These are phyloP conservation scores for Paulownia fortunei DNA, from an alignment of 257 asterid genomes.

Conservation along the genomic window DNA sequence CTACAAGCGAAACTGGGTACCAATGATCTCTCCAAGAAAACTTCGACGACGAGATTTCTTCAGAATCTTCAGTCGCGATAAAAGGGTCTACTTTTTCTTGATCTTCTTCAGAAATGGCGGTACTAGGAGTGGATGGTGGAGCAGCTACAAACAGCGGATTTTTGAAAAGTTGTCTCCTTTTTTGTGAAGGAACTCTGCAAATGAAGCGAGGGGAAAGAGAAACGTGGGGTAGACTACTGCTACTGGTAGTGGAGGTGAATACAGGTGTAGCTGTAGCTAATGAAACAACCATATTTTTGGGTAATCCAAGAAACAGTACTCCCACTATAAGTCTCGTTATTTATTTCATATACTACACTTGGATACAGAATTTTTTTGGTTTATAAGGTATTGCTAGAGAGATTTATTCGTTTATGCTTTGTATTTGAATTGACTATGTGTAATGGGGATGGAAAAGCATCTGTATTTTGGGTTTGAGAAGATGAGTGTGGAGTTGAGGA, in stretches of 20 bases:
- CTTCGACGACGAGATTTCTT: conserved; percentile 55
- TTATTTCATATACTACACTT: not conserved
- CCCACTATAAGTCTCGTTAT: not conserved
- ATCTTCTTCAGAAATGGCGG: conserved; percentile 46
- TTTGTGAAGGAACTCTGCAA: conserved; percentile 28
- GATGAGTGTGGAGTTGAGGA: conserved; percentile 22
- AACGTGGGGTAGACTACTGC: not conserved
- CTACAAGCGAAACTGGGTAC: conserved; percentile 95
- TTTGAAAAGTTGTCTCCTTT: conserved; percentile 27
- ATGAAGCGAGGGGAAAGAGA: conserved; percentile 30
- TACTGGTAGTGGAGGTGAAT: conserved; percentile 31
- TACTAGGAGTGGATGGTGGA: conserved; percentile 57
- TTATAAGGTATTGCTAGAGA: not conserved
- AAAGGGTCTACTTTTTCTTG: conserved; percentile 37
- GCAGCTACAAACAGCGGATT: conserved; percentile 61
- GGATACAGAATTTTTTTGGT: not conserved
- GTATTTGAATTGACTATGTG: not conserved
- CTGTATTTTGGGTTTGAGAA: conserved; percentile 5
- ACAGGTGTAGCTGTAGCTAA: conserved; percentile 43
- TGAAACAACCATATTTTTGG: conserved; percentile 39
- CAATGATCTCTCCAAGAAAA: conserved; percentile 97
- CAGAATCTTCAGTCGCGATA: conserved; percentile 45
- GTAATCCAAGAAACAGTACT: not conserved
- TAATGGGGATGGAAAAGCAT: not conserved
- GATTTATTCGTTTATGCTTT: not conserved